Conservation (phyloP, 371 early-diverging fungal species). For the Dinochytrium kinnereticum region DNA sequence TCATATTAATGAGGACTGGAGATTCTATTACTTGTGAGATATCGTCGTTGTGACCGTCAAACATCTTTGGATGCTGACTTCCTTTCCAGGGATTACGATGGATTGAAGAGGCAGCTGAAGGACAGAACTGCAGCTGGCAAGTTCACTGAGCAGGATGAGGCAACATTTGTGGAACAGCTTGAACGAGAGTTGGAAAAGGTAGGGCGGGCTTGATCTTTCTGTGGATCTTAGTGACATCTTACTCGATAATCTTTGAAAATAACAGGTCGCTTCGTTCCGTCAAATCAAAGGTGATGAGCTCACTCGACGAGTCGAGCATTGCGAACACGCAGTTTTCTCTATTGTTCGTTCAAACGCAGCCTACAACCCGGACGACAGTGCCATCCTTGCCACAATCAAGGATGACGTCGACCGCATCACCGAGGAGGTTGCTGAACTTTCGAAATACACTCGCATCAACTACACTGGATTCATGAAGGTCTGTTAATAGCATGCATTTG, state of each 20-base stretch:
- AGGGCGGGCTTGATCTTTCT: no score
- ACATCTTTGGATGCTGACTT: neutral
- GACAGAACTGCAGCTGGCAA: slow-evolving; percentile 61
- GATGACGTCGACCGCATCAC: slow-evolving; percentile 83
- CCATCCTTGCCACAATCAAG: slow-evolving; percentile 58
- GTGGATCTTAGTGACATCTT: no score
- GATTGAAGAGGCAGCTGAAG: slow-evolving; percentile 84
- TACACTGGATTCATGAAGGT: slow-evolving; percentile 93
- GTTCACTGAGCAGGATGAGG: slow-evolving; percentile 81
- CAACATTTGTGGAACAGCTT: slow-evolving; percentile 82
- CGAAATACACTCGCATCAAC: slow-evolving; percentile 92
- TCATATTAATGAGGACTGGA: slow-evolving; percentile 87
- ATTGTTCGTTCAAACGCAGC: slow-evolving; percentile 48
- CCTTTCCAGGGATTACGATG: slow-evolving; percentile 75
- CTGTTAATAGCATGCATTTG: neutral
- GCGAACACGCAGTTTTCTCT: slow-evolving; percentile 68
- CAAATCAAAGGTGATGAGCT: slow-evolving; percentile 89
- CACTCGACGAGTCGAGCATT: slow-evolving; percentile 75
- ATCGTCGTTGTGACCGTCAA: neutral
- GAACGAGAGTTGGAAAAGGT: slow-evolving; percentile 94
- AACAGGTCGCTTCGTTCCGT: slow-evolving; percentile 86
- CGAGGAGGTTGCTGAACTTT: slow-evolving; percentile 87
- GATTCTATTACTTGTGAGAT: slow-evolving; percentile 76
- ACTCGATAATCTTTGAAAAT: no score
- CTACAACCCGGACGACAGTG: slow-evolving; percentile 62